Evolutionary conservation across 371 early-diverging fungal genomes (phyloP), one percentile per base, ranked within the genome.

Genomic region (Rhizopus sp.): DNA sequence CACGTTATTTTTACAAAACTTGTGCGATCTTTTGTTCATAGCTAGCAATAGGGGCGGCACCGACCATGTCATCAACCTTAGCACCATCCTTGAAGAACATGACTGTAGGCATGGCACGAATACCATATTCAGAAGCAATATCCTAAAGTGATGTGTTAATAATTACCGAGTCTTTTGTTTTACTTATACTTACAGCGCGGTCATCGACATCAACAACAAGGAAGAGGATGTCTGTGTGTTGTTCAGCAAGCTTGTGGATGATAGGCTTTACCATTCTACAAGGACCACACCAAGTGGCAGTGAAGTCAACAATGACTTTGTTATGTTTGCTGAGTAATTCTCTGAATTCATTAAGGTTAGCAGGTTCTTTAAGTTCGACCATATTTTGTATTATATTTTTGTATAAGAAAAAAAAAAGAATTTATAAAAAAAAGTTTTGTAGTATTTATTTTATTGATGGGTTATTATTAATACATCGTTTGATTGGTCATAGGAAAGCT

Each of bases 31-130:
- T 63, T 17, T 30, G 10, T 42, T 63, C 46, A 32, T 75, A 54
- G 41, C 52, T 64, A 53, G 55, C 45, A 51, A 54, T 7, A 46
- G 46, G 46, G 64, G 86, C 82, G 52, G 92, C 92, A 48, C 94
- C 94, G 46, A 89, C 72, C 16, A 93, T 72, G 66, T 92, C 88
- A 35, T 66, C 83, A 38, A 88, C 65, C 80, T 87, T 81, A n/a
- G 74, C 38, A 51, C 94, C 93, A 15, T 85, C 60, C 68, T 85
- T 73, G 83, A 84, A 91, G 77, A 88, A 77, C 65, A 85, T 80
- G 82, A 97, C 89, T 37, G 96, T 94, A 47, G 97, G 97, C 96
- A 96, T 95, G 59, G 96, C 92, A 31, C 81, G 81, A 69, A 97
- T 78, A 7, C 75, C 74, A 41, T 80, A 83, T 12, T 70, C 63